A percentile compares a stretch with the other conserved stretches of the same genome.
These are phyloP conservation scores for Byssochlamys sp. DNA, from an alignment of 2,329 filamentous ascomycete species.

Conservation along the genomic window DNA sequence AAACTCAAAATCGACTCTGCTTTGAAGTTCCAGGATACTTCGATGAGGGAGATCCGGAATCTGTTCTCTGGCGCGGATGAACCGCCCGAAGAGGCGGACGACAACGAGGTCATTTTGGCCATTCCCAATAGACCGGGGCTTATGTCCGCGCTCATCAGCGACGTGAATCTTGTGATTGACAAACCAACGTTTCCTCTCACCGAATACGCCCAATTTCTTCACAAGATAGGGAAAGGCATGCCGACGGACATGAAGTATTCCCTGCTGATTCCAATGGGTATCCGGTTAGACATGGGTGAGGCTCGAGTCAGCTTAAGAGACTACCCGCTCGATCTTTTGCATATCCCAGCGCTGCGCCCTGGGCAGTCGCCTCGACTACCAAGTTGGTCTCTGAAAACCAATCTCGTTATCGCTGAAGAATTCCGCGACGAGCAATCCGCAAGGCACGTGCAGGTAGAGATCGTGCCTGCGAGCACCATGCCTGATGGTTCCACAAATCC, in stretches of 20 bases:
- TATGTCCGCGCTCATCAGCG: conserved; percentile 69
- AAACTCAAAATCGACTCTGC: conserved; percentile 77
- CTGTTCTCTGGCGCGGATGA: conserved; percentile 76
- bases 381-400: conserved; percentile 73
- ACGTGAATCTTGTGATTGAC: conserved; percentile 75
- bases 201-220: conserved; percentile 72
- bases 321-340: conserved; percentile 83
- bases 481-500: conserved; percentile 48
- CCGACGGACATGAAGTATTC: conserved; percentile 84
- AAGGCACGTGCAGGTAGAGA: conserved; percentile 68
- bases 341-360: conserved; percentile 72
- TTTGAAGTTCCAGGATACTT: conserved; percentile 57
- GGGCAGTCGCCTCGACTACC: conserved; percentile 70
- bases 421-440: conserved; percentile 72
- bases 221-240: conserved; percentile 93
- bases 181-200: conserved; percentile 83
- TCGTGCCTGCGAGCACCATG: conserved; percentile 61
- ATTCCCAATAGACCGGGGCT: conserved; percentile 77
- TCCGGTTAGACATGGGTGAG: conserved; percentile 83
- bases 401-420: conserved; percentile 94
- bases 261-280: conserved; percentile 77
- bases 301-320: conserved; percentile 77
- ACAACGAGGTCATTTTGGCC: conserved; percentile 74
- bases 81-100: conserved; percentile 68
- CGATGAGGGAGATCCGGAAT: conserved; percentile 68